Evolutionary conservation across 2,329 filamentous ascomycete genomes (phyloP).

Genomic region (Pyricularia grisea): DNA sequence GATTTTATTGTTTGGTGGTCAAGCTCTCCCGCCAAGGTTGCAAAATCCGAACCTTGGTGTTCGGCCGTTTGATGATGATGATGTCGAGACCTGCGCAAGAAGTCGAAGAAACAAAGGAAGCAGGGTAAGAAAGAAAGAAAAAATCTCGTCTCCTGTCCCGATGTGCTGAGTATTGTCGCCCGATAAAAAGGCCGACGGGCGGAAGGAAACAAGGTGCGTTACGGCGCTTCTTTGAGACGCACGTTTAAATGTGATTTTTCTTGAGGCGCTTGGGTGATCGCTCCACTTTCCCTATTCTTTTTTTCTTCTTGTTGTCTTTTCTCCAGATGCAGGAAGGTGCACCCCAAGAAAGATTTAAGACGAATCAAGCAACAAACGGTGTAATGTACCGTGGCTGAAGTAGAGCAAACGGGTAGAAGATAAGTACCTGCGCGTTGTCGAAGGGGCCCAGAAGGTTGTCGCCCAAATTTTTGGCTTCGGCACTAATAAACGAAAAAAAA

Average conservation of each 20-base stretch:
- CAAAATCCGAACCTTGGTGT: neutral
- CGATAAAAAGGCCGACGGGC: neutral
- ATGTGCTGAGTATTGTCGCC: neutral
- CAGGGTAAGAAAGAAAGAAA: neutral
- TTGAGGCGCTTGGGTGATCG: neutral
- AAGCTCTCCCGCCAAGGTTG: neutral
- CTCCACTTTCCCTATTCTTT: neutral
- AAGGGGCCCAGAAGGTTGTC: neutral
- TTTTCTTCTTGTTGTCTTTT: neutral
- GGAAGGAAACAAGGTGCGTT: neutral
- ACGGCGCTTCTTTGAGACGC: neutral
- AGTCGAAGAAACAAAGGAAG: neutral
- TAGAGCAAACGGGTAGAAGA: neutral
- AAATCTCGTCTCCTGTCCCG: neutral
- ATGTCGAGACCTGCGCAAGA: neutral
- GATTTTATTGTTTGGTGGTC: neutral
- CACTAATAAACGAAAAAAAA: neutral
- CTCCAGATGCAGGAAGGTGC: neutral
- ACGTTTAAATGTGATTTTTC: neutral
- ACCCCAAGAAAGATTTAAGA: neutral
- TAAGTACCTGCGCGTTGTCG: neutral
- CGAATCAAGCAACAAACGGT: neutral
- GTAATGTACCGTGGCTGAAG: neutral
- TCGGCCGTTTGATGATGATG: neutral
- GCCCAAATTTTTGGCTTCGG: neutral